Evolutionary conservation across 1,139 yeast genomes (phyloP).

Genomic region (Blastobotrys proliferans): DNA sequence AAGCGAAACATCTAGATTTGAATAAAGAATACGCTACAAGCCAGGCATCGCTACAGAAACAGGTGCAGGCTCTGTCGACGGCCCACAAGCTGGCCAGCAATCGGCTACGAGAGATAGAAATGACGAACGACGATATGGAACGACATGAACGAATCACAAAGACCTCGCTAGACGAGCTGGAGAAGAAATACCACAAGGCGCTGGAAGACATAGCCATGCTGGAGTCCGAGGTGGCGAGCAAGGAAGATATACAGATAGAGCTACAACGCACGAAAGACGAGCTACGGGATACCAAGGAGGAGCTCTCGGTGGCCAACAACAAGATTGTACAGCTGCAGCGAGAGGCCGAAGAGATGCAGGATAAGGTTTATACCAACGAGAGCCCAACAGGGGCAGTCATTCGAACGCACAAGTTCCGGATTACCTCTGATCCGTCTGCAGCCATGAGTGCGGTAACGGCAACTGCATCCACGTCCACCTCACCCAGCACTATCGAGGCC

Average conservation of each 20-base stretch:
- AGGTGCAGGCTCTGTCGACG: slow-evolving; percentile 27
- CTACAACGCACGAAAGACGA: slow-evolving; percentile 36
- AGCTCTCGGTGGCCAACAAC: slow-evolving; percentile 25
- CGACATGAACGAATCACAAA: slow-evolving; percentile 33
- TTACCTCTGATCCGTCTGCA: slow-evolving; percentile 16
- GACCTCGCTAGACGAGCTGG: slow-evolving; percentile 32
- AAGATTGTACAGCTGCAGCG: slow-evolving; percentile 14
- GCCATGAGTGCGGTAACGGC: slow-evolving; percentile 14
- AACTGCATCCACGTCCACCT: slow-evolving; percentile 12
- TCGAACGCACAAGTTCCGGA: slow-evolving; percentile 10
- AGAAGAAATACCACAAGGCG: slow-evolving; percentile 30
- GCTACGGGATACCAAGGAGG: slow-evolving; percentile 34
- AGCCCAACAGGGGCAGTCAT: slow-evolving; percentile 9
- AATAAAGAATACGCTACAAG: slow-evolving; percentile 30
- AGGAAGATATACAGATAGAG: slow-evolving; percentile 28
- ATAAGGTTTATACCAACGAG: neutral
- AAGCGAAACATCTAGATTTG: slow-evolving; percentile 25
- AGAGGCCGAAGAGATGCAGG: slow-evolving; percentile 6
- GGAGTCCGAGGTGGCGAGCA: slow-evolving; percentile 33
- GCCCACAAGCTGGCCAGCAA: slow-evolving; percentile 29
- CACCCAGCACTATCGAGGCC: slow-evolving; percentile 3
- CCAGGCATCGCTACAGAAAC: slow-evolving; percentile 29
- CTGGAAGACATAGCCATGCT: slow-evolving; percentile 35
- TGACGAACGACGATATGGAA: slow-evolving; percentile 39
- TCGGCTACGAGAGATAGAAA: slow-evolving; percentile 37